A percentile compares a stretch with the other conserved stretches of the same genome.
These are phyloP conservation scores for Xylariales sp. DNA, from an alignment of 2,329 filamentous ascomycete species.

Conservation along the genomic window DNA sequence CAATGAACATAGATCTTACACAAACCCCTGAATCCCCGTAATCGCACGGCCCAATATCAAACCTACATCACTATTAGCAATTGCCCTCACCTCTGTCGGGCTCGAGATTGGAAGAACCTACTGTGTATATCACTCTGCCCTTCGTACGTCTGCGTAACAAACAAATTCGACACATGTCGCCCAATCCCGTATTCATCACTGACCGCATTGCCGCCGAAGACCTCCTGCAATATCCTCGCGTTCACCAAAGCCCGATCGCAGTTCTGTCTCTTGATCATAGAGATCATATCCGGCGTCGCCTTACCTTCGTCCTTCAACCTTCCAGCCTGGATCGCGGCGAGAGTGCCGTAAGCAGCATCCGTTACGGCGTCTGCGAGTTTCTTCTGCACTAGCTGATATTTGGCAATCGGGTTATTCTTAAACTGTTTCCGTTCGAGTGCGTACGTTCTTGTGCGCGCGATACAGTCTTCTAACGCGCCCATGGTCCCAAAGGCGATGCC, in stretches of 20 bases:
- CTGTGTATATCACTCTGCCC: slow-evolving; percentile 97
- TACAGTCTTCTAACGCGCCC: slow-evolving; percentile 89
- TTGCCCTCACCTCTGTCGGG: too few species aligned
- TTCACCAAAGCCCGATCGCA: slow-evolving; percentile 84
- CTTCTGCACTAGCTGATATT: slow-evolving; percentile 96
- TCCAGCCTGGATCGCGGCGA: slow-evolving; percentile 86
- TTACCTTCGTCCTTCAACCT: slow-evolving; percentile 89
- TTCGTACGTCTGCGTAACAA: slow-evolving; percentile 97
- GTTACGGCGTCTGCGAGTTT: slow-evolving; percentile 91
- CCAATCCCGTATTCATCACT: slow-evolving; percentile 96
- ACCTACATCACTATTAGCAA: slow-evolving; percentile 37
- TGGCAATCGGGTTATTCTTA: slow-evolving; percentile 89
- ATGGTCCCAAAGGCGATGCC: slow-evolving; percentile 94
- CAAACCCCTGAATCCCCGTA: slow-evolving; percentile 73
- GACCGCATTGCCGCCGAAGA: slow-evolving; percentile 97
- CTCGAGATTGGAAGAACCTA: slow-evolving; percentile 41
- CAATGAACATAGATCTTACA: slow-evolving; percentile 22
- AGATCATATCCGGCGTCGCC: slow-evolving; percentile 90
- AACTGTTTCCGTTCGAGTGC: slow-evolving; percentile 94
- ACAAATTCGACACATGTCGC: slow-evolving; percentile 90
- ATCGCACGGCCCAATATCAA: slow-evolving; percentile 63
- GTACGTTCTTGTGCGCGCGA: slow-evolving; percentile 75
- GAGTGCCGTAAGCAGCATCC: slow-evolving; percentile 85
- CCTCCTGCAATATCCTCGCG: slow-evolving; percentile 78
- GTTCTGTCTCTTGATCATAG: slow-evolving; percentile 95